These are phyloP conservation scores for Phaseolus lunatus DNA, from an alignment of 306 rosid genomes.

Conservation along the genomic window DNA sequence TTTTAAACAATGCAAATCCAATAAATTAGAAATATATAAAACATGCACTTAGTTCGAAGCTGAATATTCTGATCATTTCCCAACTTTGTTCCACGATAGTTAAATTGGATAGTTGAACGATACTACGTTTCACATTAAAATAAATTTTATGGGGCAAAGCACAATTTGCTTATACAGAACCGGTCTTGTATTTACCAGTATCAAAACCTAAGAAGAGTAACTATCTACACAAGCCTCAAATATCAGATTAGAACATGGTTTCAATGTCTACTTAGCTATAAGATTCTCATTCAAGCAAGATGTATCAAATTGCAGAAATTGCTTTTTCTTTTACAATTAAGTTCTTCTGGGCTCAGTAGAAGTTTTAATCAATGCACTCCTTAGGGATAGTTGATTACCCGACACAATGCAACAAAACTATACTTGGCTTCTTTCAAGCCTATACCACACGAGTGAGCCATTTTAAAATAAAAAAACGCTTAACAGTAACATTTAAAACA, in stretches of 20 bases:
- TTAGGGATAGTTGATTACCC: constrained; percentile 5
- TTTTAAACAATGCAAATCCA: constrained; percentile 39
- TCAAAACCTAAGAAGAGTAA: constrained; percentile 14
- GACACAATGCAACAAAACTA: constrained; percentile 29
- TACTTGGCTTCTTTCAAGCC: constrained; percentile 15
- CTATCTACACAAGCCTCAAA: constrained; percentile 29
- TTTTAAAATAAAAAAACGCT: not conserved
- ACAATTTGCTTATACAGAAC: constrained; percentile 5
- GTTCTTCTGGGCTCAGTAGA: constrained; percentile 17
- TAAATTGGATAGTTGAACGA: not conserved
- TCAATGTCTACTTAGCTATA: constrained; percentile 8
- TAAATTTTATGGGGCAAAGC: constrained; percentile 2
- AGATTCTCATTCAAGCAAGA: constrained; percentile 19
- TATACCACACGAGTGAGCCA: constrained; percentile 3
- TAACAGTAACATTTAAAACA: not conserved
- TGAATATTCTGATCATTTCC: constrained; percentile 16
- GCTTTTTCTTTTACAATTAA: not conserved
- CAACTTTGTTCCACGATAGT: constrained; percentile 31
- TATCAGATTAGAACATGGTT: constrained; percentile 9
- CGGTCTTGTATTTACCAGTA: constrained; percentile 1
- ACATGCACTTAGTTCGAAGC: constrained; percentile 13
- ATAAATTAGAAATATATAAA: constrained; percentile 29
- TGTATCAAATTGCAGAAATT: constrained; percentile 6
- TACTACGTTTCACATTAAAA: constrained; percentile 40
- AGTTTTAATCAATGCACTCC: constrained; percentile 19